Conservation (phyloP, 305 asterid species). For the Fraxinus ornus region DNA sequence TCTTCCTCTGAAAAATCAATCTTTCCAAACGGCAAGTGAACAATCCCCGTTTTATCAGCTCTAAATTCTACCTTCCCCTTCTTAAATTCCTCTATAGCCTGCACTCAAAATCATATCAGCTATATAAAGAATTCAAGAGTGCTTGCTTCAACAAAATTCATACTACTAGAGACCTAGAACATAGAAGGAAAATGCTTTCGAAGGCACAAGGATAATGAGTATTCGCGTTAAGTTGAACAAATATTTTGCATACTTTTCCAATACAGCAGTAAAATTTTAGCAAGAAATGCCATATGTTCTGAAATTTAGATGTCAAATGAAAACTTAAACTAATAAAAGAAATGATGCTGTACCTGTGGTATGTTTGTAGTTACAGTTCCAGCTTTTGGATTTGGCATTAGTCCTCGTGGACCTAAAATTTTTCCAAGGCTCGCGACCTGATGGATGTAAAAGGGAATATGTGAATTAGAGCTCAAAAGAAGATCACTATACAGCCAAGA, state of each 20-base stretch:
- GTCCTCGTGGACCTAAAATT: slow-evolving; percentile 89
- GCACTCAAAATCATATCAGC: slow-evolving; percentile 21
- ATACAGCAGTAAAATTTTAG: slow-evolving; percentile 5
- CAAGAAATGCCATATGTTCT: slow-evolving; percentile 5
- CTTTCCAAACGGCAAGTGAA: slow-evolving; percentile 93
- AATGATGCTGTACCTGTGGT: slow-evolving; percentile 67
- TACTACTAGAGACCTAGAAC: neutral
- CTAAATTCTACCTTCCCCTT: slow-evolving; percentile 94
- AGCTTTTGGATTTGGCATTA: slow-evolving; percentile 97
- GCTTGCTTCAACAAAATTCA: neutral
- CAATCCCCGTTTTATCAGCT: slow-evolving; percentile 99
- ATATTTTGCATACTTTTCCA: neutral
- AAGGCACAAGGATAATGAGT: slow-evolving; percentile 14
- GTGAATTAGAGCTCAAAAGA: slow-evolving; percentile 1
- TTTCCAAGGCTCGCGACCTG: slow-evolving; percentile 95
- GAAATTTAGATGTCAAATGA: neutral
- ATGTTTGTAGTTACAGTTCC: slow-evolving; percentile 93
- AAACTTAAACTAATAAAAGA: neutral
- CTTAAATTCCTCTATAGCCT: slow-evolving; percentile 97
- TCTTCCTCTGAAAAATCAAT: slow-evolving; percentile 85
- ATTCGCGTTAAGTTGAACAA: neutral
- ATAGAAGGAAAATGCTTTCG: neutral
- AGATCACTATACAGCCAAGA: slow-evolving; percentile 1
- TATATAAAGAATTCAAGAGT: neutral
- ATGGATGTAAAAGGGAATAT: slow-evolving; percentile 18